Evolutionary conservation across 805 yeast genomes (phyloP).

Genomic region (Candida parachauliodes): DNA sequence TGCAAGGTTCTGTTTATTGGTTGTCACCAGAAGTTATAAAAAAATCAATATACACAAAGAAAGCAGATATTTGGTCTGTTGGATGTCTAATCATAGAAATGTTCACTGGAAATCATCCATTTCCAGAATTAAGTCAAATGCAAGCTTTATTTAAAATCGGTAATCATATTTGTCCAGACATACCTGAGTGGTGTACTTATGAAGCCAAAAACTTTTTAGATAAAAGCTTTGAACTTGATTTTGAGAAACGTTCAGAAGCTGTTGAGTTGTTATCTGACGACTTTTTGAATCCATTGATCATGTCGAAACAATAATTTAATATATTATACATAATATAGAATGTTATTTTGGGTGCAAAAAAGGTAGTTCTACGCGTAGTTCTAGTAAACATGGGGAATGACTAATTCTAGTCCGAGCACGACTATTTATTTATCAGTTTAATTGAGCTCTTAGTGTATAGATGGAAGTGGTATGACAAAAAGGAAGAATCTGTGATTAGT

Average conservation of each 20-base stretch:
- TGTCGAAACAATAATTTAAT: slow-evolving; percentile 40
- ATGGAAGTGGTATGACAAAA: too few relatives aligned
- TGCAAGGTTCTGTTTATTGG: slow-evolving; percentile 95
- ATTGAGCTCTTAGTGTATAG: too few relatives aligned
- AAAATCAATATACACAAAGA: slow-evolving; percentile 84
- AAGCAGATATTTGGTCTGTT: slow-evolving; percentile 96
- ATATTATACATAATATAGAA: too few relatives aligned
- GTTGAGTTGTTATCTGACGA: slow-evolving; percentile 60
- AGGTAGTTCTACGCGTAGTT: too few relatives aligned
- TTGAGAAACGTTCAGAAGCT: slow-evolving; percentile 71
- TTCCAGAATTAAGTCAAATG: slow-evolving; percentile 92
- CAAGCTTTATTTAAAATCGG: slow-evolving; percentile 96
- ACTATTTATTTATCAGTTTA: too few relatives aligned
- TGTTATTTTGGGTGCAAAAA: too few relatives aligned
- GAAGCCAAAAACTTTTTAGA: slow-evolving; percentile 65
- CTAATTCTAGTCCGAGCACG: background rate
- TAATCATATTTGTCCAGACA: slow-evolving; percentile 71
- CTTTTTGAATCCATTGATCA: slow-evolving; percentile 50
- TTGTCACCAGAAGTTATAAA: slow-evolving; percentile 99
- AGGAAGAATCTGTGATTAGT: too few relatives aligned
- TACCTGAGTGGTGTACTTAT: slow-evolving; percentile 69
- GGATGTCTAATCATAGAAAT: slow-evolving; percentile 93
- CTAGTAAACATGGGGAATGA: too few relatives aligned
- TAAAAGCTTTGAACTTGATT: slow-evolving; percentile 72
- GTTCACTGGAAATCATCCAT: slow-evolving; percentile 96